Conservation (phyloP, 129 eudicot species). For the Lactuca saligna region DNA sequence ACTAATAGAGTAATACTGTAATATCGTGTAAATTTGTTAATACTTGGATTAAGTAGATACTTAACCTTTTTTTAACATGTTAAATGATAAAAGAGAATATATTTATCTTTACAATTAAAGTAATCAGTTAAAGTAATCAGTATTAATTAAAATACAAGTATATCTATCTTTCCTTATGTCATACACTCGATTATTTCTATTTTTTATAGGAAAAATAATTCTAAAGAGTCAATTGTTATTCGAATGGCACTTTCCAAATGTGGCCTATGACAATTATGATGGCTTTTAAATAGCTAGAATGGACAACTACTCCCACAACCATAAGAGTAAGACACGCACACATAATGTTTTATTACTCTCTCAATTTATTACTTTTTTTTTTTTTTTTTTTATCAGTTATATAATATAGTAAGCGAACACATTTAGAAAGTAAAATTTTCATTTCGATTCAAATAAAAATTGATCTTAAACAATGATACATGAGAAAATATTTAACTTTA, state of each 20-base stretch:
- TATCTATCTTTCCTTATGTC: not conserved
- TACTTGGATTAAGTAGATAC: too few relatives aligned
- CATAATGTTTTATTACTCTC: not conserved
- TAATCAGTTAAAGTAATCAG: not conserved
- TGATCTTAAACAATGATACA: too few relatives aligned
- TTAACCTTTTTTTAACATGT: too few relatives aligned
- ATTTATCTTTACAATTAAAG: not conserved
- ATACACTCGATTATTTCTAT: constrained; percentile 3
- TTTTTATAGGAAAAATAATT: not conserved
- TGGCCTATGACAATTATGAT: constrained; percentile 16
- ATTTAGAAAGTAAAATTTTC: too few relatives aligned
- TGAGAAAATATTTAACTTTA: too few relatives aligned
- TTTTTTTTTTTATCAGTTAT: too few relatives aligned
- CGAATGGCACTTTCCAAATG: constrained; percentile 21
- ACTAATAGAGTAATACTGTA: too few relatives aligned
- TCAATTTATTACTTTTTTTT: too few relatives aligned
- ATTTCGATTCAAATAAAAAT: too few relatives aligned
- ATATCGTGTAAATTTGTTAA: not conserved
- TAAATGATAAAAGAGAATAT: not conserved
- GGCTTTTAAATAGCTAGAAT: constrained; percentile 35
- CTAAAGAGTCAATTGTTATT: constrained; percentile 26
- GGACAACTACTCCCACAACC: constrained; percentile 16
- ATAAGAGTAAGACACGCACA: constrained; percentile 15
- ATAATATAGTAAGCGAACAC: too few relatives aligned
- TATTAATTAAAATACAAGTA: not conserved